phyloP scores from a whole-genome alignment of 352 stramenopile species.

The Globisporangium acanthophoron region DNA sequence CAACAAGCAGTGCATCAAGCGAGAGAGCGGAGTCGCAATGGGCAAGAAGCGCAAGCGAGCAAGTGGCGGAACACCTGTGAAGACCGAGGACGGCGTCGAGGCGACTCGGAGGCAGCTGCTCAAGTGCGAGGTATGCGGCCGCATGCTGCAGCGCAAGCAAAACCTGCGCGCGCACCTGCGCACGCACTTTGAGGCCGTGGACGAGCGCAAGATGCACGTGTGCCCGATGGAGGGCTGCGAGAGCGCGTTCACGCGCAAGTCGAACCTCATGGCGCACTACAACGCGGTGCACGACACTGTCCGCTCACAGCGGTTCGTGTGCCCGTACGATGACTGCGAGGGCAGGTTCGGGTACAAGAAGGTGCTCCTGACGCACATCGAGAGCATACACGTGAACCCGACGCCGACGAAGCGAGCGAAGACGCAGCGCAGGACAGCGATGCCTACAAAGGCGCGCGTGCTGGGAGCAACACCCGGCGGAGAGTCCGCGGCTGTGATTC shows the following conservation, averaged over 20 bases:
- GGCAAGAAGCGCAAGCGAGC: constrained; percentile 9
- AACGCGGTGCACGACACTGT: constrained; percentile 58
- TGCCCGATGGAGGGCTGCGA: constrained; percentile 55
- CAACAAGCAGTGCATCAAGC: neutral
- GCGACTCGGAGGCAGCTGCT: constrained; percentile 14
- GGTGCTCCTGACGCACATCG: constrained; percentile 54
- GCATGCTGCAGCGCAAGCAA: constrained; percentile 42
- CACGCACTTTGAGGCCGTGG: constrained; percentile 55
- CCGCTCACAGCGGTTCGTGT: constrained; percentile 62
- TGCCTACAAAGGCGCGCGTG: constrained; percentile 22
- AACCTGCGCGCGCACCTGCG: constrained; percentile 53
- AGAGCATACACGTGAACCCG: constrained; percentile 49
- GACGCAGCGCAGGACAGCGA: constrained; percentile 22
- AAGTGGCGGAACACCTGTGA: no score
- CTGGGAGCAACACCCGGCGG: constrained; percentile 12
- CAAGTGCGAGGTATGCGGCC: constrained; percentile 48
- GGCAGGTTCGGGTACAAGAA: constrained; percentile 75
- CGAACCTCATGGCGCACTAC: constrained; percentile 74
- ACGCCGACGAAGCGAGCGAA: constrained; percentile 23
- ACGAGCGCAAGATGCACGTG: constrained; percentile 53
- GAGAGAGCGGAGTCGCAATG: neutral
- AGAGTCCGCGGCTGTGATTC: neutral
- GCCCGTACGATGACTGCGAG: constrained; percentile 45
- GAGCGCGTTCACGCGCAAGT: constrained; percentile 63
- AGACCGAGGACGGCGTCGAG: neutral